phyloP scores from a whole-genome alignment of 75 land plant species.

The Selaginella moellendorffii region DNA sequence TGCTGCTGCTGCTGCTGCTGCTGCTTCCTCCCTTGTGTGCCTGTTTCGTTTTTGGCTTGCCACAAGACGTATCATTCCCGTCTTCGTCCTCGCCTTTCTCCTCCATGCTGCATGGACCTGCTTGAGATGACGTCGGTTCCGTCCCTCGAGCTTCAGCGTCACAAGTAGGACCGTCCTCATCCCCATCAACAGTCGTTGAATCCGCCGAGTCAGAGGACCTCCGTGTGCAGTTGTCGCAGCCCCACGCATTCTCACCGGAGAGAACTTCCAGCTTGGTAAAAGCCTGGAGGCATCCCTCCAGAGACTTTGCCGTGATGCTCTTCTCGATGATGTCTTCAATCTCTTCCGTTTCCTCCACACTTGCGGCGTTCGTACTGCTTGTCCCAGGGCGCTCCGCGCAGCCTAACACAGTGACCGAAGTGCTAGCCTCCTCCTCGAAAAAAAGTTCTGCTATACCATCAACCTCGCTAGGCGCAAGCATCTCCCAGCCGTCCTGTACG shows the following conservation, averaged over 20 bases:
- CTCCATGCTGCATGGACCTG: too few relatives aligned
- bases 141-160: too few relatives aligned
- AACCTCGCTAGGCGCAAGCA: neutral
- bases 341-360: slow-evolving; percentile 23
- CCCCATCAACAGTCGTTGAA: too few relatives aligned
- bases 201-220: too few relatives aligned
- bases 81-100: too few relatives aligned
- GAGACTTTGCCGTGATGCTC: slow-evolving; percentile 36
- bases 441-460: neutral
- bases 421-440: neutral
- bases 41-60: neutral
- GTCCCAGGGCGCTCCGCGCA: too few relatives aligned
- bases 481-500: neutral
- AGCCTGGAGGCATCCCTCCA: slow-evolving; percentile 52
- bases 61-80: neutral
- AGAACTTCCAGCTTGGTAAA: slow-evolving; percentile 77
- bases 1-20: slow-evolving; percentile 11
- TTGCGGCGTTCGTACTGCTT: too few relatives aligned
- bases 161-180: too few relatives aligned
- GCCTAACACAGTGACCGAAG: too few relatives aligned
- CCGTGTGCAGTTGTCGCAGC: slow-evolving; percentile 79
- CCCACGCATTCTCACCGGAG: slow-evolving; percentile 74
- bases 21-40: neutral
- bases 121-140: too few relatives aligned
- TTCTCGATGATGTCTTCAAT: slow-evolving; percentile 48